phyloP scores from a whole-genome alignment of 768 basidiomycete species.

The Trichaptum fuscoviolaceum region DNA sequence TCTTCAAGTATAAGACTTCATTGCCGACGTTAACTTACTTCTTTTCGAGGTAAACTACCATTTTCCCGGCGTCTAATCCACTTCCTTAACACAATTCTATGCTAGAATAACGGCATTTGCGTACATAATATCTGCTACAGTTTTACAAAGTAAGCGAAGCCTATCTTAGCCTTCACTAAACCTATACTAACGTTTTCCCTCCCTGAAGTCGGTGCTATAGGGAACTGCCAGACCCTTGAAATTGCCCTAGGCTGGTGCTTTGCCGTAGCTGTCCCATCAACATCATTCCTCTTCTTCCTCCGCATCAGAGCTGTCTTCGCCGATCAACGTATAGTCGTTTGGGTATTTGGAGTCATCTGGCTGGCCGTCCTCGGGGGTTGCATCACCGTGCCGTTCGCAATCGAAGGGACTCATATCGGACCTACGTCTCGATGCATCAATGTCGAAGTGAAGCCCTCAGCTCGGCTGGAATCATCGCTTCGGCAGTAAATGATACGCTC shows the following conservation, averaged over 20 bases:
- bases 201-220: conserved; percentile 19
- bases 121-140: conserved; percentile 4
- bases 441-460: conserved; percentile 16
- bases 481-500: conserved; percentile 27
- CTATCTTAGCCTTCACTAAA: background rate
- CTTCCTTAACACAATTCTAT: background rate
- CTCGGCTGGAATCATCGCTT: conserved; percentile 23
- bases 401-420: conserved; percentile 23
- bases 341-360: conserved; percentile 29
- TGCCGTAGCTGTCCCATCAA: conserved; percentile 17
- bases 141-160: conserved; percentile 5
- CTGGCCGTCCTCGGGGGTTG: conserved; percentile 23
- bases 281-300: conserved; percentile 33
- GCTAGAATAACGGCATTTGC: conserved; percentile 8
- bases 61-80: background rate
- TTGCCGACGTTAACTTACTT: conserved; percentile 18
- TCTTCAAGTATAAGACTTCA: conserved; percentile 11
- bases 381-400: conserved; percentile 22
- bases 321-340: conserved; percentile 15
- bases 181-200: conserved; percentile 18
- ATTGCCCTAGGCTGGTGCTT: conserved; percentile 13
- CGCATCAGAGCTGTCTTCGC: conserved; percentile 32
- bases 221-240: conserved; percentile 17
- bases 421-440: conserved; percentile 29
- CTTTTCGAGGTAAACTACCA: conserved; percentile 6